These are phyloP conservation scores for Phytophthora meadii DNA, from an alignment of 352 stramenopile genomes.

Conservation along the genomic window DNA sequence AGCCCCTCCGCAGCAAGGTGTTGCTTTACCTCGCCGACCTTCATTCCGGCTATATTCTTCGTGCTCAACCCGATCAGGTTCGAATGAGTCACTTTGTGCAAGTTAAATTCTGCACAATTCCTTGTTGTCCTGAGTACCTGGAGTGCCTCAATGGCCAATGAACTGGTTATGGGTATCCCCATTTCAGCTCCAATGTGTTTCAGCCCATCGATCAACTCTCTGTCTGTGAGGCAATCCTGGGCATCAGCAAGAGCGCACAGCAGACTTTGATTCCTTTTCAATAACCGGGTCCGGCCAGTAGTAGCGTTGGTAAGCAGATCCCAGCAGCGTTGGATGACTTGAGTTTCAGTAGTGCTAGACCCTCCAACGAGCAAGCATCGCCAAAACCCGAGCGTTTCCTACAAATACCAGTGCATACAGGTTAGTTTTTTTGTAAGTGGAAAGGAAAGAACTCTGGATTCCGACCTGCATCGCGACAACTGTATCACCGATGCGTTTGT, in stretches of 20 bases:
- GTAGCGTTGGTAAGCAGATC: constrained; percentile 20
- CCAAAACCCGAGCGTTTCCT: constrained; percentile 67
- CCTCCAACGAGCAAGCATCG: constrained; percentile 54
- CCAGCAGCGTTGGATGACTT: constrained; percentile 44
- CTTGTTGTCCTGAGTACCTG: constrained; percentile 21
- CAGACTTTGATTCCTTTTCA: constrained; percentile 34
- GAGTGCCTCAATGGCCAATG: constrained; percentile 26
- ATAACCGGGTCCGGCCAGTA: constrained; percentile 11
- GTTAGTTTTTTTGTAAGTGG: constrained; percentile 5
- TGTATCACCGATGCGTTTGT: constrained; percentile 50
- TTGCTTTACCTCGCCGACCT: constrained; percentile 52
- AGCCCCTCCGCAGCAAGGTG: constrained; percentile 38
- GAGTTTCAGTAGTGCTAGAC: constrained; percentile 2
- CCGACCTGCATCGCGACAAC: constrained; percentile 66
- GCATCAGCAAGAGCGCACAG: constrained; percentile 46
- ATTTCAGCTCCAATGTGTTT: constrained; percentile 47
- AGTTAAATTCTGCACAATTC: constrained; percentile 5
- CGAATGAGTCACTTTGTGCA: constrained; percentile 11
- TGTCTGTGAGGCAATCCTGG: constrained; percentile 43
- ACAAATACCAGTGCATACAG: constrained; percentile 9
- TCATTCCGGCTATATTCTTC: constrained; percentile 50
- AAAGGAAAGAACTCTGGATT: neutral
- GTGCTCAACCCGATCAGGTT: constrained; percentile 32
- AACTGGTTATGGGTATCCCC: constrained; percentile 23
- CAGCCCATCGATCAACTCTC: constrained; percentile 50